Conservation (phyloP, 2,329 filamentous ascomycete species). For the Beauveria varroae region DNA sequence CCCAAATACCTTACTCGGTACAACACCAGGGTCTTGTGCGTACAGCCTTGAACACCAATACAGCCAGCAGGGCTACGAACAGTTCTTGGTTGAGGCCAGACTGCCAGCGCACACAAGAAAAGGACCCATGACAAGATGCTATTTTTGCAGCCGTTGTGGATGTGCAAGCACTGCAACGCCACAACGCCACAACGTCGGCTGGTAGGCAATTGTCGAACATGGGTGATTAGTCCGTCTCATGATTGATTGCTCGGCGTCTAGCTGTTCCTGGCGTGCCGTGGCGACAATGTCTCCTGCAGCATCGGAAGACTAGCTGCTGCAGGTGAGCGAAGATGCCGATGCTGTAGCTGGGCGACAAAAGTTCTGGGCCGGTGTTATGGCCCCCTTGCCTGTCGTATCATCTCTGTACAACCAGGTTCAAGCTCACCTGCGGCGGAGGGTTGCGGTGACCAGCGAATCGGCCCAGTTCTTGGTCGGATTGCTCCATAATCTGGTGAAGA, state of each 20-base stretch:
- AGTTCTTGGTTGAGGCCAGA: background rate
- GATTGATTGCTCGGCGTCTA: conserved; percentile 4
- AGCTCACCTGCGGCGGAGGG: background rate
- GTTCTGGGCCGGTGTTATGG: background rate
- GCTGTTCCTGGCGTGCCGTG: conserved; percentile 2
- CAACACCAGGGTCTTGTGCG: background rate
- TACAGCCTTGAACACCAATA: background rate
- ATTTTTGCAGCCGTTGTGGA: conserved; percentile 4
- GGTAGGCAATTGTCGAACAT: background rate
- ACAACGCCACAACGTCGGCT: background rate
- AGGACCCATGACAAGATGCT: background rate
- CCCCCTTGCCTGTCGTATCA: background rate
- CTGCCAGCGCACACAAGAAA: conserved; percentile 7
- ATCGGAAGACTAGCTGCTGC: conserved; percentile 2
- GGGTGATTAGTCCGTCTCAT: conserved; percentile 3
- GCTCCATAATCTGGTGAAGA: background rate
- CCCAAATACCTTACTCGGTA: background rate
- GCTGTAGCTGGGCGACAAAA: background rate
- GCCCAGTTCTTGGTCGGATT: conserved; percentile 4
- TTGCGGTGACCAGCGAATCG: conserved; percentile 4
- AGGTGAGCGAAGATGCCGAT: background rate
- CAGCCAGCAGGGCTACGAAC: background rate
- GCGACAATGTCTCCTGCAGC: background rate
- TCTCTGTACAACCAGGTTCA: background rate
- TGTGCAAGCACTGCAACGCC: background rate